A percentile compares a stretch with the other conserved stretches of the same genome.
Conservation (phyloP, 352 stramenopile species). For the Globisporangium radiosum region DNA sequence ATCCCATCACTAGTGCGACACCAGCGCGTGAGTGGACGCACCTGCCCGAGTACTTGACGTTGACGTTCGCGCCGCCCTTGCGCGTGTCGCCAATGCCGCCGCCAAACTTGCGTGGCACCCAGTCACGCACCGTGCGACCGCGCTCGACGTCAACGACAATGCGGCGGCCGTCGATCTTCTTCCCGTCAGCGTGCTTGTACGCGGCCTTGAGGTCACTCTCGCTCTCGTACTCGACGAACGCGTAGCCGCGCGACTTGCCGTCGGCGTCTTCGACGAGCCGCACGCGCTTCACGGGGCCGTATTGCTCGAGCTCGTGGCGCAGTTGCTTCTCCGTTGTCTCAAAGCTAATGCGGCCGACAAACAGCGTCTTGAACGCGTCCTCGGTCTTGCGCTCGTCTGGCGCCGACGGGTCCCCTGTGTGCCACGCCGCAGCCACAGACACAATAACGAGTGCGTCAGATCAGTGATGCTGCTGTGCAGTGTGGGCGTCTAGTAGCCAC, state of each 20-base stretch:
- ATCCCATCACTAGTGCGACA: too few species aligned
- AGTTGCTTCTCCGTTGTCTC: constrained; percentile 98
- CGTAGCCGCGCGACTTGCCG: constrained; percentile 93
- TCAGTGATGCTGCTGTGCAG: too few species aligned
- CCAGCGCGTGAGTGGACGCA: constrained; percentile 13
- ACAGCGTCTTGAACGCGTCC: constrained; percentile 97
- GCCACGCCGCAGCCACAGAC: too few species aligned
- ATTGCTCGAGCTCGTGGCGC: constrained; percentile 94
- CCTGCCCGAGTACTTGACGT: constrained; percentile 83
- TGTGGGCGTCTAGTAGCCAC: too few species aligned
- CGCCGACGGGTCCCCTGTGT: constrained; percentile 52
- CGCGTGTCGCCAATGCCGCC: constrained; percentile 90
- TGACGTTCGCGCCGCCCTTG: constrained; percentile 70
- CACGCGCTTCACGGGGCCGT: constrained; percentile 88
- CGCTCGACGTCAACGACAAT: constrained; percentile 98
- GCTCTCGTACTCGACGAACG: constrained; percentile 98
- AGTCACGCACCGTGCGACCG: constrained; percentile 95
- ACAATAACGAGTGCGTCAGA: too few species aligned
- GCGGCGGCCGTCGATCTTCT: constrained; percentile 94
- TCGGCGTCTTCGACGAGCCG: constrained; percentile 81
- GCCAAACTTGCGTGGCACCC: constrained; percentile 92
- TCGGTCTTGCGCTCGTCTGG: constrained; percentile 64
- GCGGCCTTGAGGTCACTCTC: constrained; percentile 95
- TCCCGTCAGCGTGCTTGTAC: constrained; percentile 92
- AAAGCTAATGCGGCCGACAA: constrained; percentile 96